Percentiles rank a stretch among this genome's conserved stretches.
Evolutionary conservation across 306 rosid genomes (phyloP).

Genomic region (Hylodesmum podocarpum): DNA sequence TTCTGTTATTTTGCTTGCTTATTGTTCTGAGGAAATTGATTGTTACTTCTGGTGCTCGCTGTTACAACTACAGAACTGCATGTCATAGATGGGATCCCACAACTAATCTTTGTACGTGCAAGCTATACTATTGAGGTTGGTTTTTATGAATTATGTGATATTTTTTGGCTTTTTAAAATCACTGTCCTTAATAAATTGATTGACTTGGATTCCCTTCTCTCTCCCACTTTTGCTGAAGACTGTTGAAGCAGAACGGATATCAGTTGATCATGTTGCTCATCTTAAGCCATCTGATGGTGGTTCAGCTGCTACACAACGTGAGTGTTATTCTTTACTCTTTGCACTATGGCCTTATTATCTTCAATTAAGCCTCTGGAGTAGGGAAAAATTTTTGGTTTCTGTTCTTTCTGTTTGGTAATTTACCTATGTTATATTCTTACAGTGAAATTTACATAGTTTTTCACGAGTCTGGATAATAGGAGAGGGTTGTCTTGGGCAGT

Average conservation of each 20-base stretch:
- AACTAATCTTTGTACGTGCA: constrained; percentile 84
- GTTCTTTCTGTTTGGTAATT: not conserved
- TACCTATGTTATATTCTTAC: constrained; percentile 20
- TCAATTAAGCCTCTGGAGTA: constrained; percentile 14
- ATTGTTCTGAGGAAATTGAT: constrained; percentile 24
- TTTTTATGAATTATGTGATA: constrained; percentile 18
- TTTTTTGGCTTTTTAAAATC: constrained; percentile 8
- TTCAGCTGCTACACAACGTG: constrained; percentile 95
- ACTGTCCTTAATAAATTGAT: not conserved
- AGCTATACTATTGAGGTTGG: constrained; percentile 95
- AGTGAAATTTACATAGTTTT: not conserved
- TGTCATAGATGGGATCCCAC: constrained; percentile 93
- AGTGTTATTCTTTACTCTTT: constrained; percentile 32
- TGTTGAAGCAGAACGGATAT: constrained; percentile 97
- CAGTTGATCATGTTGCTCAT: constrained; percentile 98
- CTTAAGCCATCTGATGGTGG: constrained; percentile 98
- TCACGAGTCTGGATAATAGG: not conserved
- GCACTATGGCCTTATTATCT: not conserved
- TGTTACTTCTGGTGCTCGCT: constrained; percentile 30
- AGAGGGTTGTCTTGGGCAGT: not conserved
- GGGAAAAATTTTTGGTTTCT: not conserved
- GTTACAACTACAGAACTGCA: constrained; percentile 72
- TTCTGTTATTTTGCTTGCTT: constrained; percentile 16
- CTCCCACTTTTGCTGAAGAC: constrained; percentile 47
- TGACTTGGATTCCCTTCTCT: constrained; percentile 2